Evolutionary conservation across 1,139 yeast genomes (phyloP).

Genomic region (Hyphopichia buzzinii): DNA sequence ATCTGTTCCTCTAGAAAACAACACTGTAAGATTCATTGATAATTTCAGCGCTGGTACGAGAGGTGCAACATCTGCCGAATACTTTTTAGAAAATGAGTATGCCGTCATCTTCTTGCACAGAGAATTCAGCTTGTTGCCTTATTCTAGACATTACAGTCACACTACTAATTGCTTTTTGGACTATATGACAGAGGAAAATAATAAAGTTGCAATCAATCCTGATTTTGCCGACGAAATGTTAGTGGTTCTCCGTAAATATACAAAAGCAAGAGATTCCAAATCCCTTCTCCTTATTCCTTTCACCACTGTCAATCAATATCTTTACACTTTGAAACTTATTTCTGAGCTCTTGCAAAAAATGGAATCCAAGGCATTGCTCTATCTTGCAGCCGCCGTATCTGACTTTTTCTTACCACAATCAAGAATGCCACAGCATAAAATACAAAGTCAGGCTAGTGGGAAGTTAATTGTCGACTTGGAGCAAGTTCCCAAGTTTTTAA

Average conservation of each 20-base stretch:
- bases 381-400: constrained; percentile 95
- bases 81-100: constrained; percentile 78
- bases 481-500: constrained; percentile 92
- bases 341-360: constrained; percentile 58
- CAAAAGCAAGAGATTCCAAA: constrained; percentile 55
- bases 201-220: constrained; percentile 57
- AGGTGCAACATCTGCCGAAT: constrained; percentile 95
- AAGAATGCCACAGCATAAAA: constrained; percentile 87
- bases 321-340: constrained; percentile 73
- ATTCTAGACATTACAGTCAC: constrained; percentile 83
- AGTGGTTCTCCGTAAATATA: constrained; percentile 63
- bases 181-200: constrained; percentile 60
- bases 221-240: constrained; percentile 64
- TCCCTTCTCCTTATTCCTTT: constrained; percentile 74
- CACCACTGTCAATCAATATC: constrained; percentile 92
- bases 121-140: constrained; percentile 88
- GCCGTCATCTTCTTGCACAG: constrained; percentile 91
- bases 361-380: constrained; percentile 64
- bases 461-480: constrained; percentile 81
- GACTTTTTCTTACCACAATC: constrained; percentile 91
- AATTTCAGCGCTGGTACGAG: constrained; percentile 97
- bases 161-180: constrained; percentile 84
- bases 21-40: constrained; percentile 94
- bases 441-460: constrained; percentile 73
- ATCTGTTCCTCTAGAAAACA: constrained; percentile 94